These are phyloP conservation scores for Akebia trifoliata DNA, from an alignment of 164 flowering plant genomes.

Conservation along the genomic window DNA sequence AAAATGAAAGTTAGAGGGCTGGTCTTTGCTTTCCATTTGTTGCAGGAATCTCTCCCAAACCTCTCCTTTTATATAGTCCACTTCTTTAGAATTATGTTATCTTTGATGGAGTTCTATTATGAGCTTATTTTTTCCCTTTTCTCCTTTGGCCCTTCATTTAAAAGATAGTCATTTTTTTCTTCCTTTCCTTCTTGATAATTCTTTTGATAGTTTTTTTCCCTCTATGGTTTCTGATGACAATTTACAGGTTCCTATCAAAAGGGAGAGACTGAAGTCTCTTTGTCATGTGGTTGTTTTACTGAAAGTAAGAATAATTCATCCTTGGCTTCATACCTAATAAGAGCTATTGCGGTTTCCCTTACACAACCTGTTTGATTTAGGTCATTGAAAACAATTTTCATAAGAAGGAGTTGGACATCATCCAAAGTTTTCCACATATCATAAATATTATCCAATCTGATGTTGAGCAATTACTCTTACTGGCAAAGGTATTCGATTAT, in stretches of 20 bases:
- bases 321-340: not conserved
- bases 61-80: too few relatives aligned
- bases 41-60: too few relatives aligned
- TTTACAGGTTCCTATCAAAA: conserved; percentile 28
- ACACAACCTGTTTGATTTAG: conserved; percentile 12
- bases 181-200: not conserved
- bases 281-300: conserved; percentile 27
- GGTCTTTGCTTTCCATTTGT: too few relatives aligned
- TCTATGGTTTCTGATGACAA: conserved; percentile 3
- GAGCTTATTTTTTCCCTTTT: too few relatives aligned
- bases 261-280: conserved; percentile 26
- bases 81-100: too few relatives aligned
- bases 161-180: not conserved
- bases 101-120: too few relatives aligned
- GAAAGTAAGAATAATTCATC: conserved; percentile 21
- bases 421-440: conserved; percentile 31
- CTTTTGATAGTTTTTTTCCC: not conserved
- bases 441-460: conserved; percentile 24
- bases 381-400: conserved; percentile 22
- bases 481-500: conserved; percentile 19
- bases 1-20: too few relatives aligned
- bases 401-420: conserved; percentile 24
- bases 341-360: conserved; percentile 3
- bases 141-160: not conserved
- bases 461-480: conserved; percentile 18